A percentile compares a stretch with the other conserved stretches of the same genome.
Conservation (phyloP, 164 flowering plant species). For the Nymphaea thermarum region DNA sequence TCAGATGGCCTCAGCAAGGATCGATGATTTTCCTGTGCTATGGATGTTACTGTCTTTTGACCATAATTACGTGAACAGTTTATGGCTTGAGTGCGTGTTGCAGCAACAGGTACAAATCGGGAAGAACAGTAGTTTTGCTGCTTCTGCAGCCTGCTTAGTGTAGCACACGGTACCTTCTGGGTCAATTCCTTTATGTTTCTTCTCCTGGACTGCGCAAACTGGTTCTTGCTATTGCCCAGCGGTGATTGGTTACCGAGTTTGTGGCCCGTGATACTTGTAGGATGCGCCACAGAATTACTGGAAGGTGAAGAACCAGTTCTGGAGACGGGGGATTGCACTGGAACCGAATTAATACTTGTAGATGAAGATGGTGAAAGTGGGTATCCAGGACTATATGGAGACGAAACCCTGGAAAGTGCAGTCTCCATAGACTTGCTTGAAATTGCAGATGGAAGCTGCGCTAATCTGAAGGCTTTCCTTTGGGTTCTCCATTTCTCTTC, state of each 20-base stretch:
- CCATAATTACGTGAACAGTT: constrained; percentile 6
- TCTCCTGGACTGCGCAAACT: constrained; percentile 6
- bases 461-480: constrained; percentile 30
- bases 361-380: constrained; percentile 7
- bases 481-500: constrained; percentile 46
- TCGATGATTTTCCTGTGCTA: constrained; percentile 3
- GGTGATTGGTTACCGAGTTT: constrained; percentile 12
- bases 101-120: constrained; percentile 17
- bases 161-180: neutral
- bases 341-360: constrained; percentile 3
- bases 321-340: constrained; percentile 10
- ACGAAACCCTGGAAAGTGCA: constrained; percentile 6
- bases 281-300: constrained; percentile 18
- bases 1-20: constrained; percentile 4
- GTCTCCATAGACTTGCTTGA: constrained; percentile 11
- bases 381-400: constrained; percentile 7
- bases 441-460: constrained; percentile 3
- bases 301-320: constrained; percentile 4
- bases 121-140: constrained; percentile 7
- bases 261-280: constrained; percentile 15
- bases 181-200: neutral
- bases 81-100: constrained; percentile 7
- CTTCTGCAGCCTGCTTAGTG: neutral
- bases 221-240: constrained; percentile 10
- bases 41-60: constrained; percentile 7